Evolutionary conservation across 139 green algal genomes (phyloP), one percentile per base, ranked within the genome.

Genomic region (Chlamydomonas eustigma): DNA sequence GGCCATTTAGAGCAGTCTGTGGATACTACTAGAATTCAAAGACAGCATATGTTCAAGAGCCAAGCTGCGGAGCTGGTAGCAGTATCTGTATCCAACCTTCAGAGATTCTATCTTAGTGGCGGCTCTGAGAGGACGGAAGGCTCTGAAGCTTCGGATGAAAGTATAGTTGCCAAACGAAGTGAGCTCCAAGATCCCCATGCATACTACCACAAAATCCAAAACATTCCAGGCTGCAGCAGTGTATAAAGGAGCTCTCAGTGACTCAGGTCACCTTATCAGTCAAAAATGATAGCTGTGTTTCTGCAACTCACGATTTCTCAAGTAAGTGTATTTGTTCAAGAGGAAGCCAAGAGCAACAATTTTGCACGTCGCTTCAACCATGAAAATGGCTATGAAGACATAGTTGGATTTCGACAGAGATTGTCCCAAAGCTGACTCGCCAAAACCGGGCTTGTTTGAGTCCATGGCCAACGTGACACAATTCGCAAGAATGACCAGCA

Each of bases 101-200:
- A 69, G 30, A 12, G 25, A 24, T 4, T 65, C 69, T 4, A 92
- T 79, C 8, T 79, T 76, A 22, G 85, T 90, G 67, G 90, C 87
- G 2, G 88, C 87, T 1, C 91, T 82, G 64, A 95, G 84, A 1
- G 91, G 88, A 24, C 91, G 77, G 22, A 95, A 79, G 31, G 90
- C 88, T 1, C 91, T 77, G 18, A 95, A 80, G 24, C 81, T 81
- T 24, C 91, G 75, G 52, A 94, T 74, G 3, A 84, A 83, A 24
- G 88, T 91, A 30, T 86, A 79, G 50, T 85, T 90, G 34, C 78
- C 81, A 0, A 83, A 37, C 2, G 37, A 77, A 18, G 70, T 76
- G 0, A 86, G 63, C 36, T 80, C 77, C 5, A 86, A 32, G 18
- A 69, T 76, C 28, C 81, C 81, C 5, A 85, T 52, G 1, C 71